These are phyloP conservation scores for Neurospora pannonica DNA, from an alignment of 495 filamentous ascomycete genomes.

Conservation along the genomic window DNA sequence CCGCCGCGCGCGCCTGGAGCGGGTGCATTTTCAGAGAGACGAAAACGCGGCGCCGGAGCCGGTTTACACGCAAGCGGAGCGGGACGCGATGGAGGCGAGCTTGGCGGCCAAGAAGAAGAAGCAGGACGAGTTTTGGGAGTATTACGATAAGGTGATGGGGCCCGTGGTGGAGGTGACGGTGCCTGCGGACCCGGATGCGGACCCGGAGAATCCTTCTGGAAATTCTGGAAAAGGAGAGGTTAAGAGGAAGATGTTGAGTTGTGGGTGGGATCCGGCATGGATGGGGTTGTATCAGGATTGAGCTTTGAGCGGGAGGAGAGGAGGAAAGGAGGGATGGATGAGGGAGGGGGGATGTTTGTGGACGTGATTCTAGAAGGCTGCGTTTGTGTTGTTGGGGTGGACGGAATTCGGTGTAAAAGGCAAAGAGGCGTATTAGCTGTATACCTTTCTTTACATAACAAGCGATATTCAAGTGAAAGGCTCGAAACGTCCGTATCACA, in stretches of 20 bases:
- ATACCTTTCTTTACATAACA: background rate
- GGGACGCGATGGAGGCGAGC: constrained; percentile 3
- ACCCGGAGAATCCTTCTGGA: background rate
- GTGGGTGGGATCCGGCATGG: background rate
- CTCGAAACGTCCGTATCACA: background rate
- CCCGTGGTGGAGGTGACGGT: background rate
- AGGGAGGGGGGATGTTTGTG: background rate
- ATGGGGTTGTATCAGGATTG: background rate
- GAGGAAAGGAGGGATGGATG: background rate
- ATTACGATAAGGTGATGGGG: constrained; percentile 4
- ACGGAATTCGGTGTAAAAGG: background rate
- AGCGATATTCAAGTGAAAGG: background rate
- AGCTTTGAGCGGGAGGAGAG: background rate
- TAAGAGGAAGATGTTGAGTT: background rate
- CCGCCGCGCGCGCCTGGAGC: constrained; percentile 21
- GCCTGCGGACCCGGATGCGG: background rate
- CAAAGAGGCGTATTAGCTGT: background rate
- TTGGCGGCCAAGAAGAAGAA: constrained; percentile 6
- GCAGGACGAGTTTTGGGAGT: constrained; percentile 15
- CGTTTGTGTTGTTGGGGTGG: background rate
- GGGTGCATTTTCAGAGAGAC: constrained; percentile 18
- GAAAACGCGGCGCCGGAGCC: constrained; percentile 35
- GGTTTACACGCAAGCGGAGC: constrained; percentile 18
- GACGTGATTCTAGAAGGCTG: background rate
- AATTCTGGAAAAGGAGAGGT: background rate